A percentile compares a stretch with the other conserved stretches of the same genome.
Conservation (phyloP, 2,329 filamentous ascomycete species). For the Fusarium sp. region DNA sequence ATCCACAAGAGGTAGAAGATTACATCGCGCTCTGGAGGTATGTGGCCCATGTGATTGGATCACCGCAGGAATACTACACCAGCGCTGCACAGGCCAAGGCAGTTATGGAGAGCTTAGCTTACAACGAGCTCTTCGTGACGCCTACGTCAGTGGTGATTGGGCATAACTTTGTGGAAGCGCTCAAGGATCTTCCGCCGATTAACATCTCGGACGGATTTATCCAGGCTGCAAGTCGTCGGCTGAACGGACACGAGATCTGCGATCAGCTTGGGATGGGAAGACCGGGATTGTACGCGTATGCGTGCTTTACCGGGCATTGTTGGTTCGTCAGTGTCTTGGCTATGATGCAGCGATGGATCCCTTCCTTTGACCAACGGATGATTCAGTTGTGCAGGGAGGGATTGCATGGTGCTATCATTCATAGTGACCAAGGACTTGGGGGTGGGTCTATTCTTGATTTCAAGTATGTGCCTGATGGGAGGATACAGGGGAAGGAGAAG, state of each 20-base stretch:
- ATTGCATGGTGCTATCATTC: conserved; percentile 48
- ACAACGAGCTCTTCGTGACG: conserved; percentile 51
- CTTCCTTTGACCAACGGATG: conserved; percentile 43
- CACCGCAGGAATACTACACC: conserved; percentile 44
- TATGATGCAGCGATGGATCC: conserved; percentile 41
- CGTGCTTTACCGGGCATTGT: conserved; percentile 49
- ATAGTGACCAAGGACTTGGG: conserved; percentile 43
- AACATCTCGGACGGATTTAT: conserved; percentile 48
- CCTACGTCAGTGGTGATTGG: conserved; percentile 51
- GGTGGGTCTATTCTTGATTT: conserved; percentile 50
- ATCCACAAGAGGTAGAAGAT: conserved; percentile 67
- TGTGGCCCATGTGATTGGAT: conserved; percentile 48
- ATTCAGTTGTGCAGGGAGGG: conserved; percentile 41
- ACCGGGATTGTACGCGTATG: conserved; percentile 47
- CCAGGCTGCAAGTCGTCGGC: conserved; percentile 47
- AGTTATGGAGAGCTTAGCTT: conserved; percentile 50
- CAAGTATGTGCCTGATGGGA: conserved; percentile 48
- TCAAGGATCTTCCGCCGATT: conserved; percentile 53
- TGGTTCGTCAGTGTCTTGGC: conserved; percentile 48
- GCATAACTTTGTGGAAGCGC: conserved; percentile 54
- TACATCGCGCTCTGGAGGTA: conserved; percentile 69
- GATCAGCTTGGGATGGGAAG: conserved; percentile 50
- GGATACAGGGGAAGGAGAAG: conserved; percentile 39
- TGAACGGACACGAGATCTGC: conserved; percentile 55
- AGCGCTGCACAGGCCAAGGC: conserved; percentile 45